phyloP scores from a whole-genome alignment of 2,329 filamentous ascomycete species.

The Fusarium austroafricanum region DNA sequence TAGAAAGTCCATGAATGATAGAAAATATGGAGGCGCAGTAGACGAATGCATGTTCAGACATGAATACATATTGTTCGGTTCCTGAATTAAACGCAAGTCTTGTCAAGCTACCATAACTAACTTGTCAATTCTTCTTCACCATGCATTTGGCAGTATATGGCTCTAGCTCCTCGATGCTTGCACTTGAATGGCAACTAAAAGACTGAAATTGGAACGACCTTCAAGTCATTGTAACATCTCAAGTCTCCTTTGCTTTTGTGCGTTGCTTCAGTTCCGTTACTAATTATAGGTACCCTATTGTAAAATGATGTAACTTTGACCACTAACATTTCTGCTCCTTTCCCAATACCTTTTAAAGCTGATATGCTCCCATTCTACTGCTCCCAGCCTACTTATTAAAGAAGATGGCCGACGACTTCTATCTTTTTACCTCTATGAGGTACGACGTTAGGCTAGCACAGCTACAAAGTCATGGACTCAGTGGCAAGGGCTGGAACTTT shows the following conservation, averaged over 20 bases:
- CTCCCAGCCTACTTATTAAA: background rate
- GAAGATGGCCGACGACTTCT: conserved; percentile 61
- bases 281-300: background rate
- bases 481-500: conserved; percentile 65
- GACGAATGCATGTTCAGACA: background rate
- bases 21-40: conserved; percentile 1
- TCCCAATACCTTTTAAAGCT: background rate
- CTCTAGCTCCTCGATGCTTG: background rate
- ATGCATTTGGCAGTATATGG: background rate
- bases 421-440: conserved; percentile 77
- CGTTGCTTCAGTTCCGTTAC: conserved; percentile 1
- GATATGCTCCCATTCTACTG: background rate
- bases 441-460: conserved; percentile 71
- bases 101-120: background rate
- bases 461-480: conserved; percentile 53
- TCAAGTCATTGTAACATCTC: background rate
- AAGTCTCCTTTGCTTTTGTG: background rate
- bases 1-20: conserved; percentile 9
- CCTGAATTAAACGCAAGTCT: background rate
- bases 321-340: background rate
- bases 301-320: background rate
- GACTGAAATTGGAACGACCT: no score
- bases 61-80: background rate
- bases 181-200: no score
- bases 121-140: conserved; percentile 1